Evolutionary conservation across 106 monocot species (phyloP), one percentile per base, ranked within the genome.

Genomic region (Cymbidium sinense): DNA sequence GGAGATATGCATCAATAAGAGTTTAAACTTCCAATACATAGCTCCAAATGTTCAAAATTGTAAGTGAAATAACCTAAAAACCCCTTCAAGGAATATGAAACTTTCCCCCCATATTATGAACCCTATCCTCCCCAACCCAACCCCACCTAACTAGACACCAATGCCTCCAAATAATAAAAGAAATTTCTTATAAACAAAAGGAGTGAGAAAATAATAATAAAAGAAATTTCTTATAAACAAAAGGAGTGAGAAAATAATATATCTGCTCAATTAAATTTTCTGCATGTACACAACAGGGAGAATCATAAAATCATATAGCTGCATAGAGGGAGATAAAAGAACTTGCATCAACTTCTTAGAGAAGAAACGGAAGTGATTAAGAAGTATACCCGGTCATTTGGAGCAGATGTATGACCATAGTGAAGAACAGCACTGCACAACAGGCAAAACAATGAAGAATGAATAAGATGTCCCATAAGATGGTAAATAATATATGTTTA

Each of bases 381-480:
- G 2, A 75, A 55, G 70, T 34, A 70, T 85, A 98, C 98, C 87
- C 86, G 79, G 73, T 98, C 94, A 87, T 98, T 98, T 81, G 98
- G 98, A 85, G 98, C 92, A 64, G 98, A 94, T 50, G 98, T 90
- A 90, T 98, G 98, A 44, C 98, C 98, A 90, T 98, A 98, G 78
- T 98, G 98, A 72, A 98, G 98, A 85, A 98, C 85, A 83, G 94
- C 80, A 86, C 98, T 98, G 88, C 39, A 87, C 84, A 79, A 27
- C 36, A 75, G 47, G 35, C 36, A 43, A 74, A 5, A 43, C 2
- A 71, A 36, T 21, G n/a, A 41, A 43, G n/a, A 44, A 74, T 47
- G 2, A 74, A 74, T 27, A 74, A 74, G 5, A 28, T 29, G 27
- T 35, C 9, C 5, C 25, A 74, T 47, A 44, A 47, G 21, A 27